Evolutionary conservation across 768 basidiomycete genomes (phyloP).

Genomic region (Crassisporium funariophilum): DNA sequence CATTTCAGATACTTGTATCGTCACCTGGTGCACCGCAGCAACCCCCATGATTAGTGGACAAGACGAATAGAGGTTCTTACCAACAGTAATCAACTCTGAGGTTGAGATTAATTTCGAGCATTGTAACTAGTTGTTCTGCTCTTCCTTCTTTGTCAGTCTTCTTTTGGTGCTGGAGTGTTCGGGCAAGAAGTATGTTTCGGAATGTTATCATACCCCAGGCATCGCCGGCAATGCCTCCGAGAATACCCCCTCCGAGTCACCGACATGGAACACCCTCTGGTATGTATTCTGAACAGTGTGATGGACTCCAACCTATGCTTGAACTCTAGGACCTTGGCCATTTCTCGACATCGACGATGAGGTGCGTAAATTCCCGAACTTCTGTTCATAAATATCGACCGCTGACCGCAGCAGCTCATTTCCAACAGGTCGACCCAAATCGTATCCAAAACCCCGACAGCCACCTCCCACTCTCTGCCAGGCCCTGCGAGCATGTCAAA

Average conservation of each 20-base stretch:
- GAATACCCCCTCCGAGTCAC: constrained; percentile 35
- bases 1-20: too few species aligned
- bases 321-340: constrained; percentile 35
- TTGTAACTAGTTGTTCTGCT: too few species aligned
- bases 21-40: too few species aligned
- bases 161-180: neutral
- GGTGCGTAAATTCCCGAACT: constrained; percentile 13
- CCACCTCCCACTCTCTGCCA: constrained; percentile 18
- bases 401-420: neutral
- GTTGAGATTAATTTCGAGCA: too few species aligned
- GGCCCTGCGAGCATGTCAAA: constrained; percentile 26
- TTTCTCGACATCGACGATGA: constrained; percentile 36
- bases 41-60: too few species aligned
- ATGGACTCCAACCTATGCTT: too few species aligned
- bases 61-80: too few species aligned
- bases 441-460: constrained; percentile 25
- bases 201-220: constrained; percentile 11
- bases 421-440: constrained; percentile 27
- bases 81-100: too few species aligned
- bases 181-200: constrained; percentile 4
- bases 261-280: constrained; percentile 45
- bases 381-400: neutral
- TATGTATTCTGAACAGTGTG: too few species aligned
- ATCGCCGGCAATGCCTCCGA: constrained; percentile 20
- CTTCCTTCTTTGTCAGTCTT: neutral